A percentile compares a stretch with the other conserved stretches of the same genome.
These are phyloP conservation scores for Saccharomycopsis vini DNA, from an alignment of 805 yeast species.

Conservation along the genomic window DNA sequence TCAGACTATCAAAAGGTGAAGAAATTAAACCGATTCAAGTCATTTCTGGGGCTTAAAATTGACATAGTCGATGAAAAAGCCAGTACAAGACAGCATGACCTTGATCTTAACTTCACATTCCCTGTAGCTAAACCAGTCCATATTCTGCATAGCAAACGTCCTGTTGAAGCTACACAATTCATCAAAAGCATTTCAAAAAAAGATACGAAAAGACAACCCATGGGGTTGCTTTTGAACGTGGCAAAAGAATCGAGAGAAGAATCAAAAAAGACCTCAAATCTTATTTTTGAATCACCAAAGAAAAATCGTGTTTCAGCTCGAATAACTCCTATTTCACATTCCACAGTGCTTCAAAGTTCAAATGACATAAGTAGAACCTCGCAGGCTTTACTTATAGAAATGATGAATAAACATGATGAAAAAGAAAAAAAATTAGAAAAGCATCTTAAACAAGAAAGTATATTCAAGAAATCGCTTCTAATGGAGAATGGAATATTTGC, in stretches of 20 bases:
- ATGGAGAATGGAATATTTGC: neutral
- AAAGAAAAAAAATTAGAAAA: neutral
- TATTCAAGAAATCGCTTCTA: neutral
- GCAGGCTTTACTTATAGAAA: slow-evolving; percentile 14
- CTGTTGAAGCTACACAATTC: neutral
- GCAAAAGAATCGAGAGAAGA: neutral
- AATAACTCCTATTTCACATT: slow-evolving; percentile 12
- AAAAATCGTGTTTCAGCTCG: neutral
- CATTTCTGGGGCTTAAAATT: slow-evolving; percentile 12
- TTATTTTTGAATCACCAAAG: neutral
- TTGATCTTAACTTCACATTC: slow-evolving; percentile 11
- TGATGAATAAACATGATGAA: slow-evolving; percentile 14
- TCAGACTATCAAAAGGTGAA: neutral
- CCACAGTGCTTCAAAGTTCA: slow-evolving; percentile 4
- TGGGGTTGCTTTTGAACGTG: slow-evolving; percentile 13
- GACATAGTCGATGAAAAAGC: neutral
- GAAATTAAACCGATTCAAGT: slow-evolving; percentile 12
- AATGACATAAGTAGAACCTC: slow-evolving; percentile 12
- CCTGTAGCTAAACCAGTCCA: slow-evolving; percentile 4
- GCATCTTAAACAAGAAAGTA: neutral
- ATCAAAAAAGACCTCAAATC: slow-evolving; percentile 1
- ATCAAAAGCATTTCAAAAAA: neutral
- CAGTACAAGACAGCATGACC: neutral
- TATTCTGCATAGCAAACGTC: too few species aligned
- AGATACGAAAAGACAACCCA: slow-evolving; percentile 8